Conservation (phyloP, 2,329 filamentous ascomycete genomes). For the Fusarium scirpi region DNA sequence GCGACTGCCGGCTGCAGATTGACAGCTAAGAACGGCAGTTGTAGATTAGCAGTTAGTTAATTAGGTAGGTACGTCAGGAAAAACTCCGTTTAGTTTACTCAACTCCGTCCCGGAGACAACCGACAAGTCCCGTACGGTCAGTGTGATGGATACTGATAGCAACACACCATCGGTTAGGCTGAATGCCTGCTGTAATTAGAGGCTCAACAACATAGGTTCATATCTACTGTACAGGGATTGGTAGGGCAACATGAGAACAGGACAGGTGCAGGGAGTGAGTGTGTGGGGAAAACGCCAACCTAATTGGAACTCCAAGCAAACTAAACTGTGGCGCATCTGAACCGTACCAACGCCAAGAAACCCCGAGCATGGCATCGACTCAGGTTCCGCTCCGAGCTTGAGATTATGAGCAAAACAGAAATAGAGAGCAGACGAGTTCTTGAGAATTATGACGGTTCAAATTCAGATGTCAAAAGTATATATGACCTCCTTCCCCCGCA, state of each 20-base stretch:
- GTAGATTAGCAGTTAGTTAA: constrained; percentile 12
- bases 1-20: neutral
- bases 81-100: constrained; percentile 15
- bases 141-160: constrained; percentile 19
- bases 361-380: constrained; percentile 36
- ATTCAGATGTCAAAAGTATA: constrained; percentile 36
- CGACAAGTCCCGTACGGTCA: constrained; percentile 21
- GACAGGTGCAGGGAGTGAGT: constrained; percentile 1
- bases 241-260: constrained; percentile 18
- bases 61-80: constrained; percentile 37
- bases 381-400: constrained; percentile 25
- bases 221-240: constrained; percentile 2
- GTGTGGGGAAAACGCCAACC: constrained; percentile 32
- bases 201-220: constrained; percentile 21
- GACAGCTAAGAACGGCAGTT: constrained; percentile 1
- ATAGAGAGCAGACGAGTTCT: neutral
- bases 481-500: constrained; percentile 42
- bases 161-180: constrained; percentile 19
- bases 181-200: constrained; percentile 6
- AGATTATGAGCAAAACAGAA: constrained; percentile 7
- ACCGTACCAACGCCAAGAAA: constrained; percentile 37
- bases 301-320: constrained; percentile 2
- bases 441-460: constrained; percentile 23
- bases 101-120: constrained; percentile 15
- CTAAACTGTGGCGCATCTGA: constrained; percentile 38